phyloP scores from a whole-genome alignment of 257 asterid genomes.

The Plantago elongata region DNA sequence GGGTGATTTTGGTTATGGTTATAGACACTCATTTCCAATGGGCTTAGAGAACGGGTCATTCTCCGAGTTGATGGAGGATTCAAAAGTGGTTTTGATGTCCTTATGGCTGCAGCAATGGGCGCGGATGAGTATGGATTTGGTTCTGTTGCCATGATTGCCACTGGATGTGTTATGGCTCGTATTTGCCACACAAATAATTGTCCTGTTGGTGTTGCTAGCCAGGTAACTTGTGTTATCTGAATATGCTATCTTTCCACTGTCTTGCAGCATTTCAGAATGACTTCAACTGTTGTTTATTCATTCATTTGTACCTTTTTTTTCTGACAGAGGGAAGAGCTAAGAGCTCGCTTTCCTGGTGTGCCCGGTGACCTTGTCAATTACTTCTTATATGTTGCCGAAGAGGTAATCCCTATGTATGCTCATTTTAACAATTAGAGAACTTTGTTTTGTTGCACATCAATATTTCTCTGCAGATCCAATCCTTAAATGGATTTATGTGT shows the following conservation, averaged over 20 bases:
- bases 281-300: conserved; percentile 8
- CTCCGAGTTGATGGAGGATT: conserved; percentile 99
- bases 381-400: conserved; percentile 93
- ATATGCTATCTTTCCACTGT: neutral
- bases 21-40: conserved; percentile 86
- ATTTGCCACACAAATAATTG: conserved; percentile 99
- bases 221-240: conserved; percentile 40
- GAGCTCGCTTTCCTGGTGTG: conserved; percentile 99
- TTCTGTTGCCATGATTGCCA: conserved; percentile 97
- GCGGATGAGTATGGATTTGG: conserved; percentile 99
- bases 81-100: conserved; percentile 93
- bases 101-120: conserved; percentile 97
- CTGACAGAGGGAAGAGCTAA: conserved; percentile 83
- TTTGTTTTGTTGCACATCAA: neutral
- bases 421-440: neutral
- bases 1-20: conserved; percentile 11
- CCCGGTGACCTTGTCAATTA: conserved; percentile 96
- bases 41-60: conserved; percentile 96
- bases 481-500: no score
- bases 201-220: conserved; percentile 99
- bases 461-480: neutral
- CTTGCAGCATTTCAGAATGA: conserved; percentile 3
- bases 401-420: conserved; percentile 38
- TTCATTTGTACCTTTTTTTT: no score
- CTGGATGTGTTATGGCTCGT: conserved; percentile 99